Evolutionary conservation across 139 green algal species (phyloP).

Genomic region (Chloropicon primus): DNA sequence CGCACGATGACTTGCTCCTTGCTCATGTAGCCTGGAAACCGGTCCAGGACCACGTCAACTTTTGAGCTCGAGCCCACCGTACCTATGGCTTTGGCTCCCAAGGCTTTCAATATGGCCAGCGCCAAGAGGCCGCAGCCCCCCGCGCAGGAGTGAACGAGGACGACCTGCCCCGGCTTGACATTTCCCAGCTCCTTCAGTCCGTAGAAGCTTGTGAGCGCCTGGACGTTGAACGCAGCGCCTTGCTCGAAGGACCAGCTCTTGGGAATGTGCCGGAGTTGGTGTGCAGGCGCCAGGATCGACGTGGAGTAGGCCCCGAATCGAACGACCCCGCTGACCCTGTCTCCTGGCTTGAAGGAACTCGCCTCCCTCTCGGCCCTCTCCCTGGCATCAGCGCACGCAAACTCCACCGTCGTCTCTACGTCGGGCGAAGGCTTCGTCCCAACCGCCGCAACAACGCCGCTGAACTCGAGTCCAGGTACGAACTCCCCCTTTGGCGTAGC

Average conservation of each 20-base stretch:
- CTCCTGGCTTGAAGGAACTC: background rate
- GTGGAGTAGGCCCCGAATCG: background rate
- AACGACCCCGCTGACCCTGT: slow-evolving; percentile 15
- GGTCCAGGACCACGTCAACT: background rate
- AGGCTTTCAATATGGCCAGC: slow-evolving; percentile 13
- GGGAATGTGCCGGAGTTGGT: slow-evolving; percentile 19
- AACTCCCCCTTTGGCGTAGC: slow-evolving; percentile 22
- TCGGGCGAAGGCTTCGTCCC: background rate
- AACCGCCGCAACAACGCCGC: slow-evolving; percentile 8
- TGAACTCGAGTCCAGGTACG: slow-evolving; percentile 27
- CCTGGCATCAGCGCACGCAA: background rate
- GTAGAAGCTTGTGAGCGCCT: slow-evolving; percentile 25
- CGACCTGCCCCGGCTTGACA: slow-evolving; percentile 8
- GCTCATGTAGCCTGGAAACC: background rate
- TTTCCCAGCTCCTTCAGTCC: slow-evolving; percentile 19
- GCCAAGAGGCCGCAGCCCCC: slow-evolving; percentile 24
- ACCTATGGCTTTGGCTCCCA: slow-evolving; percentile 17
- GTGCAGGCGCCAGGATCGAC: slow-evolving; percentile 3
- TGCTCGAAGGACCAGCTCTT: slow-evolving; percentile 6
- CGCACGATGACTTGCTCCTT: slow-evolving; percentile 1
- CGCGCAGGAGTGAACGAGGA: slow-evolving; percentile 29
- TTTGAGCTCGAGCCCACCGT: slow-evolving; percentile 21
- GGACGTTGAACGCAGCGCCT: slow-evolving; percentile 20
- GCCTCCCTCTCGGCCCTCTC: slow-evolving; percentile 17
- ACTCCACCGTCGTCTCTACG: background rate